A percentile compares a stretch with the other conserved stretches of the same genome.
Evolutionary conservation across 345 rosid species (phyloP).

Genomic region (Rhizophora apiculata): DNA sequence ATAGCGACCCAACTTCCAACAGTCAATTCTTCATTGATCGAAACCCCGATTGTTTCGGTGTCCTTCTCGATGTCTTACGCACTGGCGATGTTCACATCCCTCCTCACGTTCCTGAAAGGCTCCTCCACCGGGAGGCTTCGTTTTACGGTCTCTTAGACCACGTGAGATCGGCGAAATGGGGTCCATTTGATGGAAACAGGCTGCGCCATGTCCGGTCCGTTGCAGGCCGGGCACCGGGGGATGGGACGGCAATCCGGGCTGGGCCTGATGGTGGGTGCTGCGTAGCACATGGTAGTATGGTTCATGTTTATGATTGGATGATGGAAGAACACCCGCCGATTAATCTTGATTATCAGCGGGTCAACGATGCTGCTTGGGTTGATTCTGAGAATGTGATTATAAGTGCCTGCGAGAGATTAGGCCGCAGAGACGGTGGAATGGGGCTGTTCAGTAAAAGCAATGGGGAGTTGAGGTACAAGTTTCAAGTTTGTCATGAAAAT

Average conservation of each 20-base stretch:
- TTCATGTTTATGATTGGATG: slow-evolving; percentile 88
- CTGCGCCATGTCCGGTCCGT: slow-evolving; percentile 52
- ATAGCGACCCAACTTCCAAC: slow-evolving; percentile 8
- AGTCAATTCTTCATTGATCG: slow-evolving; percentile 67
- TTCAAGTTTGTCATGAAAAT: slow-evolving; percentile 67
- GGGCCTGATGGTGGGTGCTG: slow-evolving; percentile 95
- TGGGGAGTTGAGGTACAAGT: slow-evolving; percentile 72
- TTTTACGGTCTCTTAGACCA: slow-evolving; percentile 82
- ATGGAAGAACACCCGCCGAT: slow-evolving; percentile 75
- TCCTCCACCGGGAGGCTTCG: slow-evolving; percentile 70
- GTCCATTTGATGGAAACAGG: slow-evolving; percentile 77
- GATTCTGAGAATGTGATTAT: slow-evolving; percentile 56
- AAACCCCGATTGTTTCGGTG: slow-evolving; percentile 83
- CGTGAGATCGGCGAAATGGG: slow-evolving; percentile 77
- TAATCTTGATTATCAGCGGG: slow-evolving; percentile 82
- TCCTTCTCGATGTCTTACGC: slow-evolving; percentile 97
- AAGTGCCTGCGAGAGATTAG: slow-evolving; percentile 74
- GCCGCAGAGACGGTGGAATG: slow-evolving; percentile 94
- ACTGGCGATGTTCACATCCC: slow-evolving; percentile 86
- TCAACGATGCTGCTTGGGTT: slow-evolving; percentile 84
- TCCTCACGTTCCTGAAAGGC: slow-evolving; percentile 57
- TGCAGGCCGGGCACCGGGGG: slow-evolving; percentile 87
- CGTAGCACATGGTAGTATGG: slow-evolving; percentile 90
- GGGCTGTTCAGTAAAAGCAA: slow-evolving; percentile 70
- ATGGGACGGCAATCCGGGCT: slow-evolving; percentile 90